Base-by-base conservation (phyloP, 306 rosid genomes). In the Cyamopsis tetragonoloba region DNA sequence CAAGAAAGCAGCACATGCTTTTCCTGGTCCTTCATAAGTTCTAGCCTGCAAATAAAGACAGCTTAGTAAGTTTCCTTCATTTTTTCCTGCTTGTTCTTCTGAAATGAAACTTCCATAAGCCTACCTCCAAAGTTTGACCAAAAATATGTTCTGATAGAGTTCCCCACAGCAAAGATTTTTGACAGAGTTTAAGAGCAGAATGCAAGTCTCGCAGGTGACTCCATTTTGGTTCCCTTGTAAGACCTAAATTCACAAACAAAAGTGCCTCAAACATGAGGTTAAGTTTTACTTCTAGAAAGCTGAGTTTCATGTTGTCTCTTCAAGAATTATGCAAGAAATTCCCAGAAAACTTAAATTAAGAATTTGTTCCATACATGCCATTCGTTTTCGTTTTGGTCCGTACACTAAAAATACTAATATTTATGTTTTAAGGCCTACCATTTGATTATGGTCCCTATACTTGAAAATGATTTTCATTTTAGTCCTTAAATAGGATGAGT, bases 181-280 rank as follows among this genome's bases (percentile, higher is more conserved):
- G 70, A 30, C 70, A 28, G 30, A 64, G 57, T 46, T 64, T 64
- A 3, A 64, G 8, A 64, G 58, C 56, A 43, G 18, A 6, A 46
- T 64, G 70, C 59, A 65, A 47, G 71, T 65, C 28, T 65, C 47
- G n/a, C 27, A 65, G 46, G 58, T 65, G 71, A 31, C 71, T 34
- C 58, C 59, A 66, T 48, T 66, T 66, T 8, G 60, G 71, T 31
- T 48, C 60, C 59, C 59, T 66, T 22, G 19, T 59, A 11, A 66
- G 34, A 6, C 48, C 71, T 66, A 26, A 64, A 41, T 27, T 32
- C 34, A 48, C 60, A 66, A 31, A 65, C 46, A 65, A 31, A 65
- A 31, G n/a, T 34, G 13, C 58, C 39, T 63, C n/a, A n/a, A n/a
- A n/a, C n/a, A n/a, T n/a, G n/a, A n/a, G n/a, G n/a, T n/a, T n/a